Evolutionary conservation across 2,329 filamentous ascomycete genomes (phyloP), one percentile per base, ranked within the genome.

Genomic region (Diplodia corticola): DNA sequence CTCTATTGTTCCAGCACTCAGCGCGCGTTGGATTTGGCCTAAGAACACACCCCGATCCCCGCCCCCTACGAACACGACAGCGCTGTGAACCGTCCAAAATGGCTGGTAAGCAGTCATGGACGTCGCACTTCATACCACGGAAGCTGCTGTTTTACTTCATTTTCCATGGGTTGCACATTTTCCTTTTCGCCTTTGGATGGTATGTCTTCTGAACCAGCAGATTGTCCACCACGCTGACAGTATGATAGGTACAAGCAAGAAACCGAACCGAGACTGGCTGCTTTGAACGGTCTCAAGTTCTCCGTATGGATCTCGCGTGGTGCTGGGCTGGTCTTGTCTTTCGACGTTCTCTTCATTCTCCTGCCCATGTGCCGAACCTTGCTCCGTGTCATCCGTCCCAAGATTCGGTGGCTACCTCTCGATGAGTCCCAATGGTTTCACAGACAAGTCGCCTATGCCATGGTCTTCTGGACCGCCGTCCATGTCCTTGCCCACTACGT

Each of bases 361-460:
- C 84, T 99, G 67, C 95, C 95, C 6, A 97, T 99, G 83, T 99
- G 94, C 83, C 86, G 95, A 71, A 98, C 94, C 67, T 81, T 98
- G 35, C 86, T 99, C 75, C 88, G 92, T 76, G 90, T 88, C 75
- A 78, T 98, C 66, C 87, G 95, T 69, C 95, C 95, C 28, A 96
- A 96, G 82, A 80, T 97, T 70, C 87, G 88, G 78, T 97, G 91
- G 82, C 77, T 98, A 13, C 95, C 95, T 5, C 85, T 99, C n/a
- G 95, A 99, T 74, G 95, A 99, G 81, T 96, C 93, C 67, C 86
- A 93, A 70, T 99, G 93, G 93, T 96, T 99, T 79, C 95, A 99
- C 81, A 86, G 94, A 70, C 95, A 99, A 78, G 86, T 96, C 50
- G 94, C 95, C 20, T 99, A 99, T 76, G 84, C 92, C 1, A 83